phyloP scores from a whole-genome alignment of 2,329 filamentous ascomycete genomes.

The Teratosphaeria zuluensis region DNA sequence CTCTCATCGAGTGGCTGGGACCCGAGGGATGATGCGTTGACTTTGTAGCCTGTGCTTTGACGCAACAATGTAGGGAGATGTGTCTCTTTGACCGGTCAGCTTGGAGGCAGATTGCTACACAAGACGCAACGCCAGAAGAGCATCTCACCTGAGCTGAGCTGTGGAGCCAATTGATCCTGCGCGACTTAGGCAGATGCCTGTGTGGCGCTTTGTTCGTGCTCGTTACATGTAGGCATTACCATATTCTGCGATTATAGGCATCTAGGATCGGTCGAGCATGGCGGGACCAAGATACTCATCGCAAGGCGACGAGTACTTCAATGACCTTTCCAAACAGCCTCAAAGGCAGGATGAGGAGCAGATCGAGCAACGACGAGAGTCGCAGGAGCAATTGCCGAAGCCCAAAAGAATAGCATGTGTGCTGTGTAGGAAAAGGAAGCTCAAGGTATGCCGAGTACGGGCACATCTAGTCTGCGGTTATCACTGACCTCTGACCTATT shows the following conservation, averaged over 20 bases:
- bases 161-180: background rate
- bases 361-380: slow-evolving; percentile 41
- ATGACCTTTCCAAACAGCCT: slow-evolving; percentile 43
- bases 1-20: background rate
- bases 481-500: background rate
- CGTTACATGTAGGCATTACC: background rate
- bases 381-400: slow-evolving; percentile 42
- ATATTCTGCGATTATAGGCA: background rate
- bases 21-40: background rate
- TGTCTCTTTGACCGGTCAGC: background rate
- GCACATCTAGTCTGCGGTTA: background rate
- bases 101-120: no score
- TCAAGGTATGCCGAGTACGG: slow-evolving; percentile 40
- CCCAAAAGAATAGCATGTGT: slow-evolving; percentile 89
- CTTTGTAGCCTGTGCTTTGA: background rate
- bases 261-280: slow-evolving; percentile 8
- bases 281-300: slow-evolving; percentile 12
- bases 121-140: background rate
- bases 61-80: background rate
- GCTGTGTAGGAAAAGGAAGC: slow-evolving; percentile 83
- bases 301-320: slow-evolving; percentile 41
- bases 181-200: background rate
- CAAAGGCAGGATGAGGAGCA: slow-evolving; percentile 25
- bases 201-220: background rate
- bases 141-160: background rate